Conservation (phyloP, 768 basidiomycete species). For the Xerocomellus intermedius region DNA sequence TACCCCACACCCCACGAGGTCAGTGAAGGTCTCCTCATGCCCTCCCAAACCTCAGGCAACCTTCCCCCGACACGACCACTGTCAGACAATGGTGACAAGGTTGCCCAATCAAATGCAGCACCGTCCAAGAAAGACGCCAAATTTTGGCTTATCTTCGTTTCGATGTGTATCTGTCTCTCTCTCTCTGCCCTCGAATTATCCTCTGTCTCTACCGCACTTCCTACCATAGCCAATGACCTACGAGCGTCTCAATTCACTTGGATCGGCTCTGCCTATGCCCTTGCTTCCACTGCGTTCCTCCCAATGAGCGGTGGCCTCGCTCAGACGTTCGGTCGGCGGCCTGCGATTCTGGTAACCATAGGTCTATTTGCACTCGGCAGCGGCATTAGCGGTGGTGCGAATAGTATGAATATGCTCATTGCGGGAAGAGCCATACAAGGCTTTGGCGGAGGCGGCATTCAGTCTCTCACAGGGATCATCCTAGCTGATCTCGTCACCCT, state of each 20-base stretch:
- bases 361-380: background rate
- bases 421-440: background rate
- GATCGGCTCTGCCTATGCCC: background rate
- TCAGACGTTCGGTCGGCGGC: background rate
- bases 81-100: background rate
- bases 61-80: no score
- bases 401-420: background rate
- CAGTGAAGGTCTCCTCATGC: no score
- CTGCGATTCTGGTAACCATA: background rate
- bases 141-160: background rate
- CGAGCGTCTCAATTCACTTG: background rate
- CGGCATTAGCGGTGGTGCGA: background rate
- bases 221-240: background rate
- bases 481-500: background rate
- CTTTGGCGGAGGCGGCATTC: background rate
- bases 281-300: background rate
- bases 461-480: background rate
- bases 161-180: background rate
- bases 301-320: background rate
- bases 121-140: background rate
- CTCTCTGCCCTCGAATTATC: background rate
- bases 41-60: no score
- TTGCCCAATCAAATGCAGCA: background rate
- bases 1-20: no score
- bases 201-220: background rate